Conservation (phyloP, 129 eudicot genomes). For the Lactuca sativa region DNA sequence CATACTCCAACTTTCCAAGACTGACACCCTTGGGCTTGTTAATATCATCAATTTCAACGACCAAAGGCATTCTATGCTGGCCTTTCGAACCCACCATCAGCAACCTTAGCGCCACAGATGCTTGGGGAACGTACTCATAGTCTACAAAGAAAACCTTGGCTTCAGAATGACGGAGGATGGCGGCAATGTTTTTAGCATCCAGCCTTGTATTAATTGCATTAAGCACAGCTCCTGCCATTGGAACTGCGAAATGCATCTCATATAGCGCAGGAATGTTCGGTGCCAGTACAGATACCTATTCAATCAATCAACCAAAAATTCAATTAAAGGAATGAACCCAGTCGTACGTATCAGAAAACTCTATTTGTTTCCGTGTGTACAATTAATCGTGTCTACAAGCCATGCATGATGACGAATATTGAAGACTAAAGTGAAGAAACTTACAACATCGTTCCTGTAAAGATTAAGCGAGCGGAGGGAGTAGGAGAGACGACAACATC, state of each 20-base stretch:
- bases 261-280: slow-evolving; percentile 74
- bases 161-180: slow-evolving; percentile 64
- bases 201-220: slow-evolving; percentile 67
- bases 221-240: slow-evolving; percentile 38
- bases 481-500: slow-evolving; percentile 64
- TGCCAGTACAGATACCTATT: slow-evolving; percentile 66
- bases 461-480: slow-evolving; percentile 53
- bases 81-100: slow-evolving; percentile 13
- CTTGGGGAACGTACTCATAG: slow-evolving; percentile 41
- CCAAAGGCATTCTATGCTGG: slow-evolving; percentile 34
- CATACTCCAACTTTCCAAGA: slow-evolving; percentile 59
- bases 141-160: slow-evolving; percentile 70
- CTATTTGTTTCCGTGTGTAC: too few relatives aligned
- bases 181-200: slow-evolving; percentile 53
- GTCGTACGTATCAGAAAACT: too few relatives aligned
- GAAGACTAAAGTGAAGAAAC: neutral
- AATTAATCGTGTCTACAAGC: too few relatives aligned
- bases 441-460: slow-evolving; percentile 57
- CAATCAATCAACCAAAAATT: neutral
- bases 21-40: slow-evolving; percentile 50
- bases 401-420: too few relatives aligned
- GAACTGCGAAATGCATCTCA: too few relatives aligned
- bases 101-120: slow-evolving; percentile 51
- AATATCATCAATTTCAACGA: slow-evolving; percentile 57
- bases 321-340: neutral